phyloP scores from a whole-genome alignment of 139 green algal genomes.

The Coccomyxa sp. region DNA sequence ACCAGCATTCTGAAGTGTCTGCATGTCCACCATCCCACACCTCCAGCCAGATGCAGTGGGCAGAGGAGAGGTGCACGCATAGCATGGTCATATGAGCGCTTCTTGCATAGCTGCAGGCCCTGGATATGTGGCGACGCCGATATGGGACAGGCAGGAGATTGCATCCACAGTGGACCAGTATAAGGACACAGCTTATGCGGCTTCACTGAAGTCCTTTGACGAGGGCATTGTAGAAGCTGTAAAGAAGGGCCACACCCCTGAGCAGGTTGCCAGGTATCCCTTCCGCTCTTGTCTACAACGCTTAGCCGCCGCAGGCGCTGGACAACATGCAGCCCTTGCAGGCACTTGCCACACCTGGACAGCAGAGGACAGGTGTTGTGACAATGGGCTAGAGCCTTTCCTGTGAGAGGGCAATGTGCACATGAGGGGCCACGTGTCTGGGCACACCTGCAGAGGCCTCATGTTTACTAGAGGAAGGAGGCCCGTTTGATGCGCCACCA shows the following conservation, averaged over 20 bases:
- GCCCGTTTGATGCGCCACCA: too few relatives aligned
- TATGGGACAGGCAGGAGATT: slow-evolving; percentile 1
- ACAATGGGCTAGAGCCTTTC: neutral
- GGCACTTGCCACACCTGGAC: neutral
- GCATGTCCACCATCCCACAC: neutral
- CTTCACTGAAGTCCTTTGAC: neutral
- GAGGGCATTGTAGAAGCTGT: neutral
- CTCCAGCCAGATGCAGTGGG: neutral
- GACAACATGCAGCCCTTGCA: neutral
- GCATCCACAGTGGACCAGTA: neutral
- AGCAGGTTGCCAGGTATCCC: neutral
- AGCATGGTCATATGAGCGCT: neutral
- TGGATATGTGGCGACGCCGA: neutral
- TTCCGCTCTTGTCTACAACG: neutral
- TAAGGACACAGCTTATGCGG: neutral
- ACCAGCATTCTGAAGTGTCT: neutral
- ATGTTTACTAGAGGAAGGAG: neutral
- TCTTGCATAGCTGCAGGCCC: neutral
- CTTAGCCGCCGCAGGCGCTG: neutral
- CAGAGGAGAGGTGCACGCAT: neutral
- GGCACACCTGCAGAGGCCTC: neutral
- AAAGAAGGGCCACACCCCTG: neutral
- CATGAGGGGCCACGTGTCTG: neutral
- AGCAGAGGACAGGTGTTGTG: neutral
- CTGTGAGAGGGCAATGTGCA: neutral